Conservation (phyloP, 108 stramenopile species). For the Stephanodiscus minutulus region DNA sequence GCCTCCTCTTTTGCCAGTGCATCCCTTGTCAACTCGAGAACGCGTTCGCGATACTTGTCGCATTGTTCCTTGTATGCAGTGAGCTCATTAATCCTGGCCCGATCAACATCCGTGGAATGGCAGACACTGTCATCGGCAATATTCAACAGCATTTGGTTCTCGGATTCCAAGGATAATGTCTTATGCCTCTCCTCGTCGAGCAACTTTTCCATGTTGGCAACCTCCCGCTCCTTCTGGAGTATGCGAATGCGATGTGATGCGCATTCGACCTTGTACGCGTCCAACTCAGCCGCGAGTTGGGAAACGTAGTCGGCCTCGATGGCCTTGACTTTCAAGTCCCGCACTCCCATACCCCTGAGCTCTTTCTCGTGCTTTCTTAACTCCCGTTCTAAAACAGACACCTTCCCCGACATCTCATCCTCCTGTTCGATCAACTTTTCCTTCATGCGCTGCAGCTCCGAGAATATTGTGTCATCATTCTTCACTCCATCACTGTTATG, state of each 20-base stretch:
- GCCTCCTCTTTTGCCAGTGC: slow-evolving; percentile 29
- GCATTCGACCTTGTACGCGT: slow-evolving; percentile 41
- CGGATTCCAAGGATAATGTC: slow-evolving; percentile 33
- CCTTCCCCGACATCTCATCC: slow-evolving; percentile 14
- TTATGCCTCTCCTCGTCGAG: slow-evolving; percentile 34
- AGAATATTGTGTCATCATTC: slow-evolving; percentile 1
- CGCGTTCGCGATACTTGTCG: slow-evolving; percentile 42
- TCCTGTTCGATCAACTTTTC: slow-evolving; percentile 13
- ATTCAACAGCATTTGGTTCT: slow-evolving; percentile 40
- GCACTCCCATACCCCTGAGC: slow-evolving; percentile 3
- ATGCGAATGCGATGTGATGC: slow-evolving; percentile 34
- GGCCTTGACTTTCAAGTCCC: slow-evolving; percentile 4
- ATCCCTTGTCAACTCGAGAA: slow-evolving; percentile 36
- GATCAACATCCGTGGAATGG: slow-evolving; percentile 15
- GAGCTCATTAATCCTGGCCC: slow-evolving; percentile 25
- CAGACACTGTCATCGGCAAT: slow-evolving; percentile 36
- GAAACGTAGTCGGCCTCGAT: neutral
- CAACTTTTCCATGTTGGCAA: slow-evolving; percentile 33
- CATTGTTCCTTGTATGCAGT: slow-evolving; percentile 44
- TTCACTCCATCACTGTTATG: slow-evolving; percentile 7
- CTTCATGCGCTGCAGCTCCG: slow-evolving; percentile 15
- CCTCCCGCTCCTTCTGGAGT: slow-evolving; percentile 32
- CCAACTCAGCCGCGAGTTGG: slow-evolving; percentile 34
- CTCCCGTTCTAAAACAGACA: slow-evolving; percentile 20
- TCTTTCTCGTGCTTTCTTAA: slow-evolving; percentile 24